These are phyloP conservation scores for Arctium lappa DNA, from an alignment of 129 eudicot genomes.

Conservation along the genomic window DNA sequence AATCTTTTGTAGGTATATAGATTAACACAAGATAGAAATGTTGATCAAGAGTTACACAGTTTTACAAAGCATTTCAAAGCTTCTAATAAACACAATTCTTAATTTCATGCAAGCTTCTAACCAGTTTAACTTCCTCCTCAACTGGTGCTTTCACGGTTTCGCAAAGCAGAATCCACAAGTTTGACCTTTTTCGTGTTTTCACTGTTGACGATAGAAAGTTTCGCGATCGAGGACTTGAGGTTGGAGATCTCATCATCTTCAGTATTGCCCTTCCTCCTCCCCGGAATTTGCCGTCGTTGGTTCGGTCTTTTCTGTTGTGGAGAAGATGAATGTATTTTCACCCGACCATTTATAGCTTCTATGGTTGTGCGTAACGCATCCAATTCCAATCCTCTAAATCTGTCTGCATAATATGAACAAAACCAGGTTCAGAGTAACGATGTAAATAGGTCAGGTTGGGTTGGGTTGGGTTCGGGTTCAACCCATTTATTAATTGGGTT, in stretches of 20 bases:
- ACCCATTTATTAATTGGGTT: too few species aligned
- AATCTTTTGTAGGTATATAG: not conserved
- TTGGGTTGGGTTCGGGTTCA: too few species aligned
- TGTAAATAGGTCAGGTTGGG: too few species aligned
- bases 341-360: constrained; percentile 69
- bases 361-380: constrained; percentile 72
- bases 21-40: not conserved
- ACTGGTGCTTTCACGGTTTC: constrained; percentile 33
- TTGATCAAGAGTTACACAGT: not conserved
- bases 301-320: constrained; percentile 37
- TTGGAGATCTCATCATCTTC: constrained; percentile 59
- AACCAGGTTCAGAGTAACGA: not conserved
- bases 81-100: not conserved
- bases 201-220: constrained; percentile 75
- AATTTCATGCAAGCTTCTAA: not conserved
- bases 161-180: constrained; percentile 76
- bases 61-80: constrained; percentile 1
- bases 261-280: constrained; percentile 30
- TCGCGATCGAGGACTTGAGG: constrained; percentile 59
- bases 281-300: constrained; percentile 35
- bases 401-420: constrained; percentile 54
- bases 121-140: constrained; percentile 27
- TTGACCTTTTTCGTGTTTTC: constrained; percentile 71
- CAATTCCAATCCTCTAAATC: constrained; percentile 74
- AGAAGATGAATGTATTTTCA: constrained; percentile 49